Percentiles rank a stretch among this genome's conserved stretches.
These are phyloP conservation scores for Mycena floridula DNA, from an alignment of 768 basidiomycete species.

Conservation along the genomic window DNA sequence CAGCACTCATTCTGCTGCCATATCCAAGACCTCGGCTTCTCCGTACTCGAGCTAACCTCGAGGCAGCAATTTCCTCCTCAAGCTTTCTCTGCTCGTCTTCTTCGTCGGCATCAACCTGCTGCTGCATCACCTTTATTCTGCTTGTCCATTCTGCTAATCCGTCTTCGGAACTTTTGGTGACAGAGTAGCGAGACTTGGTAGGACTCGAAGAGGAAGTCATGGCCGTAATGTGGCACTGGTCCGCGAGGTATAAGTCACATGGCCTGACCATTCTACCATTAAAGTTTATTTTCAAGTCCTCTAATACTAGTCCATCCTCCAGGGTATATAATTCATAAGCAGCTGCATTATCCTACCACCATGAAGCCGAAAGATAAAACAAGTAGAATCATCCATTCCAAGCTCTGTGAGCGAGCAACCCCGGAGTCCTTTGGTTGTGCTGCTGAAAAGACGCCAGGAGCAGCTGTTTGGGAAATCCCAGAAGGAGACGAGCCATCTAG, in stretches of 20 bases:
- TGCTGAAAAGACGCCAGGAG: slow-evolving; percentile 6
- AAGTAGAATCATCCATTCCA: neutral
- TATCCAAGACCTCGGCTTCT: slow-evolving; percentile 38
- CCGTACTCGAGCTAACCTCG: slow-evolving; percentile 41
- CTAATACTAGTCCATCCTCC: no score
- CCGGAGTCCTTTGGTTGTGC: no score
- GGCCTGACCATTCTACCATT: no score
- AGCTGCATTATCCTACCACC: no score
- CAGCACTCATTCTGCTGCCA: slow-evolving; percentile 28
- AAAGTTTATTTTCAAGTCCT: no score
- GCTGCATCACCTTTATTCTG: slow-evolving; percentile 74
- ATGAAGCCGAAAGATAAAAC: neutral
- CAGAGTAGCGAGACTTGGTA: neutral
- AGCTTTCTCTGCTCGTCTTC: slow-evolving; percentile 70
- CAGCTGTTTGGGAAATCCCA: slow-evolving; percentile 13
- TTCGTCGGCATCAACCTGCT: slow-evolving; percentile 76
- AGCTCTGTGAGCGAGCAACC: no score
- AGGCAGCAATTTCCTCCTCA: slow-evolving; percentile 56
- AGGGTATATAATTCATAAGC: no score
- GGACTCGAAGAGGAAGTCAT: neutral
- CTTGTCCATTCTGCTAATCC: slow-evolving; percentile 66
- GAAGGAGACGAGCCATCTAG: slow-evolving; percentile 10
- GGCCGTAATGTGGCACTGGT: no score
- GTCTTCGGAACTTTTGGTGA: no score
- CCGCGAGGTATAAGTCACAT: no score